phyloP scores from a whole-genome alignment of 139 green algal species.

The Micractinium sp. region DNA sequence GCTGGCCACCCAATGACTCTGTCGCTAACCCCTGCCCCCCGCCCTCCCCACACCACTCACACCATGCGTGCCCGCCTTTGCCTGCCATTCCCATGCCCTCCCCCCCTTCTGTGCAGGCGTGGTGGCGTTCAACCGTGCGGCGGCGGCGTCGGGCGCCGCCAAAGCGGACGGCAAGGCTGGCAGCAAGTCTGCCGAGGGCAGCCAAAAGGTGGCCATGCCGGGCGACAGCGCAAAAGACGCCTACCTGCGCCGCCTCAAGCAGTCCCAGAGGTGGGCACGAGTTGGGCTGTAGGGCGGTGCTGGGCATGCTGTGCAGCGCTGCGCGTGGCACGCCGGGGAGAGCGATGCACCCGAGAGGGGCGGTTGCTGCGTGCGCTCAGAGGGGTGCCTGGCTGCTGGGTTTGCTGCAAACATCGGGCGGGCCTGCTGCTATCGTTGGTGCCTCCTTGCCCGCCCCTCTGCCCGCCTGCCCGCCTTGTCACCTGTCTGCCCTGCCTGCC shows the following conservation, averaged over 20 bases:
- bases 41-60: too few species aligned
- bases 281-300: not conserved
- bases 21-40: not conserved
- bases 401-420: too few species aligned
- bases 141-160: not conserved
- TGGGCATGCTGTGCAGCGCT: not conserved
- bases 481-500: too few species aligned
- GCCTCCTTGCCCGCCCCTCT: too few species aligned
- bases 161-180: not conserved
- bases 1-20: too few species aligned
- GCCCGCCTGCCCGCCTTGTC: too few species aligned
- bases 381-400: too few species aligned
- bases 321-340: too few species aligned
- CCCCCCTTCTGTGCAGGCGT: not conserved
- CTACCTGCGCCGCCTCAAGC: constrained; percentile 5
- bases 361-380: not conserved
- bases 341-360: too few species aligned
- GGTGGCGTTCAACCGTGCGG: constrained; percentile 16
- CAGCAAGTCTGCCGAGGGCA: not conserved
- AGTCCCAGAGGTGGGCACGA: constrained; percentile 16
- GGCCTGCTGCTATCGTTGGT: too few species aligned
- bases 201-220: not conserved
- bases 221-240: constrained; percentile 9
- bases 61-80: too few species aligned
- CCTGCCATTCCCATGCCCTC: too few species aligned